phyloP scores from a whole-genome alignment of 2,329 filamentous ascomycete species.

The Arthroderma sp. region DNA sequence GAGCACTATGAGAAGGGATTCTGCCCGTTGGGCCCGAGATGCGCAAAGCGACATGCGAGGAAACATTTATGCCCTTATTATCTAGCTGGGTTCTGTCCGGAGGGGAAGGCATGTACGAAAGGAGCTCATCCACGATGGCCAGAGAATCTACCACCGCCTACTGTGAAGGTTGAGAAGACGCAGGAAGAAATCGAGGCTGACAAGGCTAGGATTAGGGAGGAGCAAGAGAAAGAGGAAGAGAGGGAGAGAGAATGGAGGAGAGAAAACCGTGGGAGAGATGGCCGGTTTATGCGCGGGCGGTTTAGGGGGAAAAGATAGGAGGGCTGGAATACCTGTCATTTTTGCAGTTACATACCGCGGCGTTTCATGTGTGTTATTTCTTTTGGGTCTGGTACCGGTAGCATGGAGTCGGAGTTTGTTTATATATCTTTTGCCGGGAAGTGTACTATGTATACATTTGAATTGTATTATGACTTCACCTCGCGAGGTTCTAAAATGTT shows the following conservation, averaged over 20 bases:
- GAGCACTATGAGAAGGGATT: slow-evolving; percentile 92
- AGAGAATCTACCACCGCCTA: slow-evolving; percentile 49
- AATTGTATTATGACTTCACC: too few species aligned
- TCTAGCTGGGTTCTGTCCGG: slow-evolving; percentile 86
- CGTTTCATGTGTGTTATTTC: too few species aligned
- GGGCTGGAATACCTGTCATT: slow-evolving; percentile 5
- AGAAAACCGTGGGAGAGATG: slow-evolving; percentile 38
- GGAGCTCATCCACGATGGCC: slow-evolving; percentile 73
- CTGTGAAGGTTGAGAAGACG: slow-evolving; percentile 55
- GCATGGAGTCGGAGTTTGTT: too few species aligned
- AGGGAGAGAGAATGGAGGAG: slow-evolving; percentile 40
- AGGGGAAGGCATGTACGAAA: slow-evolving; percentile 60
- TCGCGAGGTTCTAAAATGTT: too few species aligned
- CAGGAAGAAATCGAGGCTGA: slow-evolving; percentile 54
- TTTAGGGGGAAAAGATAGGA: slow-evolving; percentile 34
- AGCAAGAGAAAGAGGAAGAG: slow-evolving; percentile 44
- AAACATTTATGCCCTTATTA: slow-evolving; percentile 73
- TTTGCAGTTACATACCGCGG: neutral
- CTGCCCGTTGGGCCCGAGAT: slow-evolving; percentile 77
- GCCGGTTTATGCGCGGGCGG: slow-evolving; percentile 27
- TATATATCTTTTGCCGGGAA: too few species aligned
- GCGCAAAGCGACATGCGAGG: slow-evolving; percentile 78
- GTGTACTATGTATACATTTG: too few species aligned
- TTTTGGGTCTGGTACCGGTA: too few species aligned
- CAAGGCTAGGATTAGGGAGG: slow-evolving; percentile 41